These are phyloP conservation scores for Phytophthora hybrid DNA, from an alignment of 352 stramenopile species.

Conservation along the genomic window DNA sequence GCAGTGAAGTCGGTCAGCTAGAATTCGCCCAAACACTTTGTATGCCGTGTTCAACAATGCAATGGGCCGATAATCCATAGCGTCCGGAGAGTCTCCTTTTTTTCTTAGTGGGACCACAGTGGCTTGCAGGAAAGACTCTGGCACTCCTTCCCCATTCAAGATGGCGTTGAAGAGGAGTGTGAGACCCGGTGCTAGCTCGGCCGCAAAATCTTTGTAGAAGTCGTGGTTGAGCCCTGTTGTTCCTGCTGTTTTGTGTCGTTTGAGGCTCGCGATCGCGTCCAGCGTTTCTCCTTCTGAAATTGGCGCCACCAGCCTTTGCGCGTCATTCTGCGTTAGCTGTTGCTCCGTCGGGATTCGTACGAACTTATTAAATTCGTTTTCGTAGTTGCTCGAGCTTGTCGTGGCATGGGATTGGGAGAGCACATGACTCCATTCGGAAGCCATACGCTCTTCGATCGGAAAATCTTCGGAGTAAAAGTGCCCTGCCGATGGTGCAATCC, in stretches of 20 bases:
- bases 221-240: constrained; percentile 8
- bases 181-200: neutral
- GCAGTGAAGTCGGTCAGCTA: neutral
- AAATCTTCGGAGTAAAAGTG: too few species aligned
- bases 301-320: too few species aligned
- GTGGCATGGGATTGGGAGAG: too few species aligned
- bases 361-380: too few species aligned
- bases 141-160: constrained; percentile 1
- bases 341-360: too few species aligned
- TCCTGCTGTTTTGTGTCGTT: neutral
- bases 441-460: too few species aligned
- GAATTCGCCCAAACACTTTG: neutral
- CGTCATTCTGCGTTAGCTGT: too few species aligned
- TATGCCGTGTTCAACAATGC: neutral
- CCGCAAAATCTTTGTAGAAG: constrained; percentile 2
- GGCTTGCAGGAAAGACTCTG: constrained; percentile 4
- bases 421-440: too few species aligned
- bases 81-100: neutral
- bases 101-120: neutral
- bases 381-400: too few species aligned
- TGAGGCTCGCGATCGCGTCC: neutral
- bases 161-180: constrained; percentile 1
- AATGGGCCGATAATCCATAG: neutral
- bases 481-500: too few species aligned
- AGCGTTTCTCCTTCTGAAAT: too few species aligned